A percentile compares a stretch with the other conserved stretches of the same genome.
Conservation (phyloP, 2,329 filamentous ascomycete genomes). For the Aspergillus fructus region DNA sequence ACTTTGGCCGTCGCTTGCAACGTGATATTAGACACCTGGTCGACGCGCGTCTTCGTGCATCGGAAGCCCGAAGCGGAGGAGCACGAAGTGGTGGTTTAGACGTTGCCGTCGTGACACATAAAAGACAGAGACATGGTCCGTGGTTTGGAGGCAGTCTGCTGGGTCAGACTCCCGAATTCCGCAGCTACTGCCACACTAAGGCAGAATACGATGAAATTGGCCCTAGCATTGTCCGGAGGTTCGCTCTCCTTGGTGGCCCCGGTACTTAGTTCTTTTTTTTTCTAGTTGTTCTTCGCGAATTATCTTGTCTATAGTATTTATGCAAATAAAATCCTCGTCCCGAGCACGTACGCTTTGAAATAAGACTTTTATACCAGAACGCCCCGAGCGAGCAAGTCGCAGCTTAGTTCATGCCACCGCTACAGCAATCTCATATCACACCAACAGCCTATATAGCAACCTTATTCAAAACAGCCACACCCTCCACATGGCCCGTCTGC, state of each 20-base stretch:
- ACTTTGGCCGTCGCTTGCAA: slow-evolving; percentile 94
- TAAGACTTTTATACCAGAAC: not conserved
- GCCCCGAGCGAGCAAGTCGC: not conserved
- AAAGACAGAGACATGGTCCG: slow-evolving; percentile 92
- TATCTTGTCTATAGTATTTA: slow-evolving; percentile 31
- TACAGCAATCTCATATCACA: not conserved
- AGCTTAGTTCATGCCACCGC: not conserved
- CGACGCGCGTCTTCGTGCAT: slow-evolving; percentile 87
- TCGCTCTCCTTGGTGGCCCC: slow-evolving; percentile 88
- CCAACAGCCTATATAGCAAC: slow-evolving; percentile 4
- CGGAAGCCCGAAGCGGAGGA: slow-evolving; percentile 86
- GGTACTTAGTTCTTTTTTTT: slow-evolving; percentile 51
- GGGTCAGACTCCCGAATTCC: slow-evolving; percentile 96
- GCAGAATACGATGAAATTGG: slow-evolving; percentile 89
- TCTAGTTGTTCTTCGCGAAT: slow-evolving; percentile 17
- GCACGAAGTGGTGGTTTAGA: slow-evolving; percentile 92
- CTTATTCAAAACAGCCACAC: slow-evolving; percentile 59
- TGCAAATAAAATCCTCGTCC: slow-evolving; percentile 8
- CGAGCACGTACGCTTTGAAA: not conserved
- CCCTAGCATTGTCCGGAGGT: slow-evolving; percentile 90
- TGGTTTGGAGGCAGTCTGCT: slow-evolving; percentile 98
- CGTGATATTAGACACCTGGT: slow-evolving; percentile 96
- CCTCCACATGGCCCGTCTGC: slow-evolving; percentile 71
- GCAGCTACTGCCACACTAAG: slow-evolving; percentile 97
- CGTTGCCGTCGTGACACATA: slow-evolving; percentile 96